phyloP scores from a whole-genome alignment of 202 grass and related monocot species.

The Eragrostis tef region DNA sequence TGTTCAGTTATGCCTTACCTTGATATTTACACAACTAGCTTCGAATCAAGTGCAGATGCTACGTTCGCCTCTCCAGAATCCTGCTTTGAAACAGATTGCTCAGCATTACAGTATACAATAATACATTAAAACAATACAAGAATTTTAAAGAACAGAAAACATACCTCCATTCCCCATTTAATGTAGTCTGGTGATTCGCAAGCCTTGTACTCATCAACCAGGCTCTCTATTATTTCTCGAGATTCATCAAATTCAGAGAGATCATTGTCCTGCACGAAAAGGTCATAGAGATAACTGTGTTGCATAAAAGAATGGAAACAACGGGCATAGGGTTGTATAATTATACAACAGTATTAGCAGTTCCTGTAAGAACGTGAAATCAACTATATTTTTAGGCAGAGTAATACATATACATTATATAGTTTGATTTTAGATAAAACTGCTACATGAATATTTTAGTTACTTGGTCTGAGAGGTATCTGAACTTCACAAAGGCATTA shows the following conservation, averaged over 20 bases:
- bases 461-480: background rate
- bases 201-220: slow-evolving; percentile 98
- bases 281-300: slow-evolving; percentile 1
- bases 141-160: slow-evolving; percentile 19
- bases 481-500: slow-evolving; percentile 30
- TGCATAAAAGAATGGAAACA: slow-evolving; percentile 24
- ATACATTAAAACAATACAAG: background rate
- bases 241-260: no score
- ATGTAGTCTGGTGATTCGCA: slow-evolving; percentile 97
- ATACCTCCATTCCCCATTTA: slow-evolving; percentile 99
- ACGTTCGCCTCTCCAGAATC: slow-evolving; percentile 70
- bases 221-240: slow-evolving; percentile 86
- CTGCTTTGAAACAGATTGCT: slow-evolving; percentile 47
- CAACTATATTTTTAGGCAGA: background rate
- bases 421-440: slow-evolving; percentile 10
- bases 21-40: slow-evolving; percentile 78
- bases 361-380: background rate
- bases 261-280: slow-evolving; percentile 36
- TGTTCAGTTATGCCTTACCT: slow-evolving; percentile 21
- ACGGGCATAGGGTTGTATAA: background rate
- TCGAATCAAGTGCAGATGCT: slow-evolving; percentile 80
- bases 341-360: background rate
- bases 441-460: background rate
- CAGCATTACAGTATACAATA: background rate
- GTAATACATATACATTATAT: background rate